Percentiles rank a stretch among this genome's conserved stretches.
phyloP scores from a whole-genome alignment of 148 eudicot genomes.

The Nepenthes gracilis region DNA sequence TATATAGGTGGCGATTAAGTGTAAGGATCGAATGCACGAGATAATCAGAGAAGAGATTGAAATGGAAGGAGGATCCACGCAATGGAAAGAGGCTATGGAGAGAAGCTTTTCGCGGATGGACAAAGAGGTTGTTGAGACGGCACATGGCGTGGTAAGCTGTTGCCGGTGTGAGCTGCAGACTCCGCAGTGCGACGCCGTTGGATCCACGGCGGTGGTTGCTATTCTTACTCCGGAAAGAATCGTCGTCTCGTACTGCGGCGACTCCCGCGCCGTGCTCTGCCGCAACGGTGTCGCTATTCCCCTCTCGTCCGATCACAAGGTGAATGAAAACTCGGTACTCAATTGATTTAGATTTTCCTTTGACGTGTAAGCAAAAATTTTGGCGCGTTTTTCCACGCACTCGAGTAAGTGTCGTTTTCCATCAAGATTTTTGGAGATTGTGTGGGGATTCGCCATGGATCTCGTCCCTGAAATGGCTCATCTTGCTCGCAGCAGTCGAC shows the following conservation, averaged over 20 bases:
- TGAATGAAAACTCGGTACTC: background rate
- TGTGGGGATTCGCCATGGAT: background rate
- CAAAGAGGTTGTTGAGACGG: constrained; percentile 19
- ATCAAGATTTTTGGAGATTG: background rate
- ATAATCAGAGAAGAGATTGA: constrained; percentile 23
- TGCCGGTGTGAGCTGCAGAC: constrained; percentile 40
- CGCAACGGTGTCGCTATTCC: constrained; percentile 30
- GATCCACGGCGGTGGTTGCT: constrained; percentile 41
- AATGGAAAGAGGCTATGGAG: constrained; percentile 20
- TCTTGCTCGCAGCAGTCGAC: no score
- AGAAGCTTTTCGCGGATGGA: constrained; percentile 33
- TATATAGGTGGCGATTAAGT: constrained; percentile 20
- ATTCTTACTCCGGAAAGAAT: constrained; percentile 28
- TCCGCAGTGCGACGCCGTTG: constrained; percentile 43
- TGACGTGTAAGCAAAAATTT: no score
- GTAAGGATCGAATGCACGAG: constrained; percentile 35
- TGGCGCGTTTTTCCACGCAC: background rate
- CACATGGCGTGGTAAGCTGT: background rate
- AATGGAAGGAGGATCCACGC: background rate
- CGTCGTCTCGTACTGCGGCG: constrained; percentile 36
- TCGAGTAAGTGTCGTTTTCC: background rate
- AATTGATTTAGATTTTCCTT: background rate
- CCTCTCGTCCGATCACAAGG: constrained; percentile 39
- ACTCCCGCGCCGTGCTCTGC: constrained; percentile 36
- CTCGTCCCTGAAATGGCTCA: no score